Percentiles rank a stretch among this genome's conserved stretches.
Evolutionary conservation across 768 basidiomycete genomes (phyloP).

Genomic region (Scleroderma citrinum): DNA sequence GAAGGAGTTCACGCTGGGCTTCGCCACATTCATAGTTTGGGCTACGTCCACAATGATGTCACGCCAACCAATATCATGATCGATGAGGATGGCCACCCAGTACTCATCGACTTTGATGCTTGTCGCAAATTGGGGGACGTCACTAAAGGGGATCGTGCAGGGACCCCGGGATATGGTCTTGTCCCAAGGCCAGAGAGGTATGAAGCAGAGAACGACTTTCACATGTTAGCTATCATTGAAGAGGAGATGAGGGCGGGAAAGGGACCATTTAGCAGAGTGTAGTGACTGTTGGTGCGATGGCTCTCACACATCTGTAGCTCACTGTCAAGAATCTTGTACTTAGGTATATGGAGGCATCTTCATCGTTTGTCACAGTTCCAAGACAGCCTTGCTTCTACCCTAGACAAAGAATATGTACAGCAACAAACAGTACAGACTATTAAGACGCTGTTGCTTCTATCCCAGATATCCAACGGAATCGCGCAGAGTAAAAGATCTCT

Average conservation of each 20-base stretch:
- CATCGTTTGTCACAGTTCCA: too few relatives aligned
- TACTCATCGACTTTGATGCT: constrained; percentile 22
- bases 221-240: background rate
- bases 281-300: background rate
- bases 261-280: background rate
- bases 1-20: constrained; percentile 15
- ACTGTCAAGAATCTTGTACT: too few relatives aligned
- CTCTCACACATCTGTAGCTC: too few relatives aligned
- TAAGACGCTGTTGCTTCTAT: too few relatives aligned
- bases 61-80: constrained; percentile 24
- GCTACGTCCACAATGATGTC: constrained; percentile 24
- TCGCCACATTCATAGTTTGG: constrained; percentile 16
- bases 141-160: background rate
- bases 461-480: too few relatives aligned
- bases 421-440: too few relatives aligned
- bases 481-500: too few relatives aligned
- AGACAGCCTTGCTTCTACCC: too few relatives aligned
- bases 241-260: background rate
- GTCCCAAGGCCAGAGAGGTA: background rate
- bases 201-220: background rate
- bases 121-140: constrained; percentile 1
- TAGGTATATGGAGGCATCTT: too few relatives aligned
- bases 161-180: background rate
- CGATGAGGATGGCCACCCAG: constrained; percentile 11
- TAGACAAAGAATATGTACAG: too few relatives aligned